Evolutionary conservation across 164 flowering plant genomes (phyloP), one percentile per base, ranked within the genome.

Genomic region (Chimonanthus praecox): DNA sequence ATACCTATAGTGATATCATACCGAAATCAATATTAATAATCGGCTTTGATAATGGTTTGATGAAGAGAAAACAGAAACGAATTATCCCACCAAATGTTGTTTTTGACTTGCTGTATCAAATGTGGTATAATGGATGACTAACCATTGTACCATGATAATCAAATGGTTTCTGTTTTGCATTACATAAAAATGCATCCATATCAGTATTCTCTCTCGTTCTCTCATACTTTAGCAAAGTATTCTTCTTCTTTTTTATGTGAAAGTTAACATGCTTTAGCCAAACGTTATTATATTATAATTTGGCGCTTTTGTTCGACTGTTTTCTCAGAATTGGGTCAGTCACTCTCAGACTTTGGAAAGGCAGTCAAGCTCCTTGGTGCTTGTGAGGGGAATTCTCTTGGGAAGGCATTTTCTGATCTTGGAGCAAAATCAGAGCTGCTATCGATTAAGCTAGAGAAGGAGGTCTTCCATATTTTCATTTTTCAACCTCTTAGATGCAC

Each of bases 271-370:
- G 60, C 45, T 47, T 48, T 50, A 63, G 21, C 20, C 18, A 6
- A 16, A 63, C 4, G 60, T 16, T 54, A 51, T 16, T 54, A 16
- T 10, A 54, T n/a, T 11, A 44, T 20, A 50, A 6, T 44, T 20
- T 51, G 63, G 13, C 43, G 33, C 61, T 72, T 13, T 2, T 48
- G 4, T 63, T 45, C 15, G 18, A 60, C 16, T 60, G 3, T 71
- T 78, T 74, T 43, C 47, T 3, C 91, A 95, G 99, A 95, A 76
- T 77, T 93, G 75, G 97, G 98, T 44, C 92, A 92, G 75, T 88
- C 99, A 69, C 85, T 95, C 33, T 83, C 87, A 44, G 98, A 95
- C 78, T 95, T 93, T 81, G 99, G 98, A 11, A 95, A 92, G 86
- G 94, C 99, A 64, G 85, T 83, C 71, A 93, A 93, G 77, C 92